phyloP scores from a whole-genome alignment of 768 basidiomycete genomes.

The Peribolospora kevripleyi region DNA sequence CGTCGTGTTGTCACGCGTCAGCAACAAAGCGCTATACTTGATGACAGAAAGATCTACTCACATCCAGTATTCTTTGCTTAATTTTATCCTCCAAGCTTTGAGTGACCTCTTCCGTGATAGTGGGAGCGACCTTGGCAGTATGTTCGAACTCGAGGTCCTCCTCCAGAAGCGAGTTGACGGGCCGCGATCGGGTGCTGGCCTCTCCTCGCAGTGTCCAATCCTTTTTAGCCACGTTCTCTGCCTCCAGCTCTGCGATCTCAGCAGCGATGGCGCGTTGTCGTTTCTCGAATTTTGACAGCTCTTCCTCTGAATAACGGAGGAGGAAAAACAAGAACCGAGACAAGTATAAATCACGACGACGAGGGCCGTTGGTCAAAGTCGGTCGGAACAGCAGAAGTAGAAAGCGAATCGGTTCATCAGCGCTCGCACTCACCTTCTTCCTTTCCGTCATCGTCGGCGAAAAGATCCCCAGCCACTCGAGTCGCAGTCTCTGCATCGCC shows the following conservation, averaged over 20 bases:
- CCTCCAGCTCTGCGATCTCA: constrained; percentile 59
- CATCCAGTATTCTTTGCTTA: constrained; percentile 63
- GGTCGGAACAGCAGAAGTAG: neutral
- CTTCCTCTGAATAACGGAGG: neutral
- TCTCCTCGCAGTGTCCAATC: constrained; percentile 88
- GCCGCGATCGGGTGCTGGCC: constrained; percentile 52
- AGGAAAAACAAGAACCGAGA: neutral
- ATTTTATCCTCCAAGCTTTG: constrained; percentile 66
- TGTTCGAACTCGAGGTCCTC: constrained; percentile 91
- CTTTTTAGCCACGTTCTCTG: constrained; percentile 65
- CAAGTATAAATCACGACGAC: constrained; percentile 2
- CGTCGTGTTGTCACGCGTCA: neutral
- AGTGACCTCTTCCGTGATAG: constrained; percentile 71
- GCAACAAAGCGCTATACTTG: neutral
- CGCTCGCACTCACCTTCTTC: constrained; percentile 28
- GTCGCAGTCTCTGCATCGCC: constrained; percentile 1
- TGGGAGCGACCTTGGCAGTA: constrained; percentile 57
- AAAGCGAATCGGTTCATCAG: constrained; percentile 32
- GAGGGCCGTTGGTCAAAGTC: neutral
- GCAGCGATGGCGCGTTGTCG: constrained; percentile 46
- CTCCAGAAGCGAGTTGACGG: constrained; percentile 72
- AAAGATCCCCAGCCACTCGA: constrained; percentile 14
- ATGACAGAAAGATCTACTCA: constrained; percentile 14
- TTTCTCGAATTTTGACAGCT: constrained; percentile 52
- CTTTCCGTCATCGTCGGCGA: constrained; percentile 10